phyloP scores from a whole-genome alignment of 805 yeast genomes.

The Ogataea pilisensis region DNA sequence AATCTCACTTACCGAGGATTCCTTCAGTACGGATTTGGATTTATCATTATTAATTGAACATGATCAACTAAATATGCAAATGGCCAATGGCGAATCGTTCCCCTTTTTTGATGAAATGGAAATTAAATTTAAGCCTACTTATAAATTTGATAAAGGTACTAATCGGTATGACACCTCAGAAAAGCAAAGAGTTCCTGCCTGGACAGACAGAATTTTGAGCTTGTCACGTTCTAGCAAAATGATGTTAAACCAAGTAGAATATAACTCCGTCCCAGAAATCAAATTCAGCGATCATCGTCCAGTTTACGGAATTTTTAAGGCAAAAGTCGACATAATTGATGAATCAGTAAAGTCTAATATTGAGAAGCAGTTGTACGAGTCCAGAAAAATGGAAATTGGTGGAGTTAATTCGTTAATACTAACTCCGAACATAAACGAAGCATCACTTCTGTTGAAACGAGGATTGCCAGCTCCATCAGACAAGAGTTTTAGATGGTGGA shows the following conservation, averaged over 20 bases:
- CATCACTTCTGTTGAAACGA: slow-evolving; percentile 21
- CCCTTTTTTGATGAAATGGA: slow-evolving; percentile 80
- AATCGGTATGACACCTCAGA: slow-evolving; percentile 82
- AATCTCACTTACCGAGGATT: background rate
- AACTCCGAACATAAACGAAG: slow-evolving; percentile 18
- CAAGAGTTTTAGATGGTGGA: slow-evolving; percentile 87
- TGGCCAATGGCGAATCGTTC: slow-evolving; percentile 70
- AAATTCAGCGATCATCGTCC: slow-evolving; percentile 88
- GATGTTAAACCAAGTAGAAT: slow-evolving; percentile 53
- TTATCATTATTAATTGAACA: slow-evolving; percentile 43
- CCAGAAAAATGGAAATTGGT: slow-evolving; percentile 42
- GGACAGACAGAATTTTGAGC: slow-evolving; percentile 90
- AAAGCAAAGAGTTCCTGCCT: slow-evolving; percentile 90
- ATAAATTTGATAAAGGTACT: slow-evolving; percentile 88
- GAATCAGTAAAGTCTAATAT: slow-evolving; percentile 47
- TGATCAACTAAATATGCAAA: slow-evolving; percentile 79
- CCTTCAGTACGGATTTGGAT: background rate
- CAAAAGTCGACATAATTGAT: slow-evolving; percentile 62
- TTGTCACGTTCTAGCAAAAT: slow-evolving; percentile 50
- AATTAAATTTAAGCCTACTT: slow-evolving; percentile 83
- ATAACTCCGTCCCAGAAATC: slow-evolving; percentile 54
- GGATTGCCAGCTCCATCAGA: slow-evolving; percentile 87
- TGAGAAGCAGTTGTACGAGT: slow-evolving; percentile 52
- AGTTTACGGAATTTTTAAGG: slow-evolving; percentile 67
- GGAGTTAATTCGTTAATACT: slow-evolving; percentile 28